These are phyloP conservation scores for Lentinus polychrous DNA, from an alignment of 1,284 basidiomycete genomes.

Conservation along the genomic window DNA sequence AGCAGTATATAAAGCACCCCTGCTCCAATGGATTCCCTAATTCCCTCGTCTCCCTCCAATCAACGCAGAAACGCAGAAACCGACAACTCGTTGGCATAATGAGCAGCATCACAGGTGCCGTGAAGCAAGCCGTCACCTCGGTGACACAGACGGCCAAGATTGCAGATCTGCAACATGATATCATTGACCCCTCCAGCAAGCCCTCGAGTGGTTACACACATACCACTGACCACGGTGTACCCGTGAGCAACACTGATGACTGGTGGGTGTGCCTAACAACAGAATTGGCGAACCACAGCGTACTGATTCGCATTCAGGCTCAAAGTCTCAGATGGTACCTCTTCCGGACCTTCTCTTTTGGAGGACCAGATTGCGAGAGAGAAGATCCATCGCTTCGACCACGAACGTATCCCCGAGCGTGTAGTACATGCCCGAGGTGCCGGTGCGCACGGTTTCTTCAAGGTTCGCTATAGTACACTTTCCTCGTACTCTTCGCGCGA, in stretches of 20 bases:
- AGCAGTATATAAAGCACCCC: neutral
- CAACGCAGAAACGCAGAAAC: too few species aligned
- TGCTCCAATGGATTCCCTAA: neutral
- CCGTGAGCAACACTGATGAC: slow-evolving; percentile 54
- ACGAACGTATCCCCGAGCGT: slow-evolving; percentile 72
- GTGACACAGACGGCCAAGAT: slow-evolving; percentile 32
- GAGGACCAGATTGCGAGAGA: slow-evolving; percentile 63
- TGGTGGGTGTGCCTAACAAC: slow-evolving; percentile 35
- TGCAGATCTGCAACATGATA: slow-evolving; percentile 40
- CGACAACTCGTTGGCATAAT: slow-evolving; percentile 11
- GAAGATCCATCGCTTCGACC: slow-evolving; percentile 74
- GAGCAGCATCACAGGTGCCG: slow-evolving; percentile 17
- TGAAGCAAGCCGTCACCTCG: slow-evolving; percentile 23
- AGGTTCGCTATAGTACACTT: slow-evolving; percentile 19
- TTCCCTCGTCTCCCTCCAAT: neutral
- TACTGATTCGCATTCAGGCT: slow-evolving; percentile 33
- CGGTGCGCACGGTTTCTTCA: slow-evolving; percentile 79
- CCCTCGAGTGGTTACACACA: slow-evolving; percentile 27
- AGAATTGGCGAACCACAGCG: neutral
- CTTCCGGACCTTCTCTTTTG: slow-evolving; percentile 48
- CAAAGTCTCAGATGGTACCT: slow-evolving; percentile 36
- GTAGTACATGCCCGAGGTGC: slow-evolving; percentile 73
- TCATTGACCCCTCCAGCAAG: slow-evolving; percentile 27
- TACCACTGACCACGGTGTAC: slow-evolving; percentile 61
- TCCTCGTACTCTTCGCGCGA: neutral